These are phyloP conservation scores for Fusarium nematophilum DNA, from an alignment of 2,329 filamentous ascomycete species.

Conservation along the genomic window DNA sequence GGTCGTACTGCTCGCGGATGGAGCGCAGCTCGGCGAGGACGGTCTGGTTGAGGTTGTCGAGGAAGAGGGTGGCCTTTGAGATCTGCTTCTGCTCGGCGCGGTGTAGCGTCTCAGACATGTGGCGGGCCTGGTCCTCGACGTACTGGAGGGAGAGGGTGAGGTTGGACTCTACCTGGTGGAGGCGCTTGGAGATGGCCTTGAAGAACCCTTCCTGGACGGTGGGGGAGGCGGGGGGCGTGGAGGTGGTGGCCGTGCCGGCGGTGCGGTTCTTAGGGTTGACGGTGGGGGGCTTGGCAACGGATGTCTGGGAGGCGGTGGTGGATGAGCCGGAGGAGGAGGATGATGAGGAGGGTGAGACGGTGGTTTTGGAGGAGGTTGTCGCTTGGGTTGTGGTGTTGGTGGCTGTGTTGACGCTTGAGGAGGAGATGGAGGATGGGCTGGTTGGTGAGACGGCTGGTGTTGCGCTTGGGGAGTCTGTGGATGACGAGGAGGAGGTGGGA, in stretches of 20 bases:
- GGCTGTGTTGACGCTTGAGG: slow-evolving; percentile 14
- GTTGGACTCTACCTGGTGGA: slow-evolving; percentile 91
- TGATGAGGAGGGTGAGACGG: no score
- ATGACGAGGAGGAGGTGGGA: slow-evolving; percentile 22
- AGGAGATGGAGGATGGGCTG: slow-evolving; percentile 31
- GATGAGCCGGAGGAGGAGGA: slow-evolving; percentile 11
- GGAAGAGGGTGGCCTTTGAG: slow-evolving; percentile 82
- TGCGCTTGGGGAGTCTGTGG: slow-evolving; percentile 23
- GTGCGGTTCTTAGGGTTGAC: slow-evolving; percentile 44
- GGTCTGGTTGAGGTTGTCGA: slow-evolving; percentile 87
- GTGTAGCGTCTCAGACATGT: slow-evolving; percentile 86
- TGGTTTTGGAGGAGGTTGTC: slow-evolving; percentile 26
- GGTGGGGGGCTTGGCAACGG: slow-evolving; percentile 26
- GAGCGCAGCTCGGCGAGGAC: slow-evolving; percentile 83
- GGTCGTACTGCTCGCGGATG: slow-evolving; percentile 89
- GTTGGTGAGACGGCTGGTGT: slow-evolving; percentile 29
- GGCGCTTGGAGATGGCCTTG: slow-evolving; percentile 92
- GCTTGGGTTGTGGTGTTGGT: slow-evolving; percentile 19
- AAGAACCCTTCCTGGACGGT: slow-evolving; percentile 98
- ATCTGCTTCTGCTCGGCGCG: slow-evolving; percentile 90
- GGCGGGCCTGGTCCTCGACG: slow-evolving; percentile 94
- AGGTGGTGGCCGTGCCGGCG: slow-evolving; percentile 42
- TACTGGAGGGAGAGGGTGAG: slow-evolving; percentile 94
- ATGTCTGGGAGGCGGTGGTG: slow-evolving; percentile 1
- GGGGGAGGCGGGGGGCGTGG: slow-evolving; percentile 67